phyloP scores from a whole-genome alignment of 2,329 filamentous ascomycete species.

The Alternaria alternata region DNA sequence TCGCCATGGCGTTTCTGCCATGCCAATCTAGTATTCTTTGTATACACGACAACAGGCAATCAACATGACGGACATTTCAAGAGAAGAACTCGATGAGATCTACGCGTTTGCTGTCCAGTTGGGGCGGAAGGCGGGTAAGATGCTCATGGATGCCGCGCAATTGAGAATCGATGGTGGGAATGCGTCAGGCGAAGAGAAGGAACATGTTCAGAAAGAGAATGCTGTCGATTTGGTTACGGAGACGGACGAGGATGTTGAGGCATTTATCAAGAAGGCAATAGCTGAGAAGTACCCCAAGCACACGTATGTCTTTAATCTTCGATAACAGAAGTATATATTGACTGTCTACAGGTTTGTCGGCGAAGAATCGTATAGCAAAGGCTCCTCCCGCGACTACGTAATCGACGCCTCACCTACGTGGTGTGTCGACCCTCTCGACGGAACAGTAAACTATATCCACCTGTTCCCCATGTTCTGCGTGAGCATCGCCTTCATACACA shows the following conservation, averaged over 20 bases:
- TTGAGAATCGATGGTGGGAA: slow-evolving; percentile 58
- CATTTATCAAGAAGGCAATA: slow-evolving; percentile 71
- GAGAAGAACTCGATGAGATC: slow-evolving; percentile 67
- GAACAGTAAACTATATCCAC: slow-evolving; percentile 83
- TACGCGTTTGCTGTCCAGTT: slow-evolving; percentile 76
- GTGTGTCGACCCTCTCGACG: slow-evolving; percentile 80
- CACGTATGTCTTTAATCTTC: slow-evolving; percentile 56
- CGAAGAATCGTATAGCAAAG: slow-evolving; percentile 78
- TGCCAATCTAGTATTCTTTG: neutral
- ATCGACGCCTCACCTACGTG: slow-evolving; percentile 72
- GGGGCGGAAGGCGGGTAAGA: slow-evolving; percentile 72
- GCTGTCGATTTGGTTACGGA: slow-evolving; percentile 81
- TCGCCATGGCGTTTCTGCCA: neutral
- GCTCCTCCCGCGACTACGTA: slow-evolving; percentile 72
- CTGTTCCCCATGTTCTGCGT: slow-evolving; percentile 84
- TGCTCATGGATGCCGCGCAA: slow-evolving; percentile 71
- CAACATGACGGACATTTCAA: slow-evolving; percentile 37
- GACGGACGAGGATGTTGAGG: slow-evolving; percentile 77
- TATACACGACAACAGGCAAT: neutral
- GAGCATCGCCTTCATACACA: slow-evolving; percentile 73
- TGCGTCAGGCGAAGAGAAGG: slow-evolving; percentile 35
- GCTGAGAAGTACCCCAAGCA: slow-evolving; percentile 69
- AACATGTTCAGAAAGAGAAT: slow-evolving; percentile 73
- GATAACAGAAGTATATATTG: rapidly evolving
- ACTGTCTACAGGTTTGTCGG: slow-evolving; percentile 69